These are phyloP conservation scores for Linum tenue DNA, from an alignment of 345 rosid genomes.

Conservation along the genomic window DNA sequence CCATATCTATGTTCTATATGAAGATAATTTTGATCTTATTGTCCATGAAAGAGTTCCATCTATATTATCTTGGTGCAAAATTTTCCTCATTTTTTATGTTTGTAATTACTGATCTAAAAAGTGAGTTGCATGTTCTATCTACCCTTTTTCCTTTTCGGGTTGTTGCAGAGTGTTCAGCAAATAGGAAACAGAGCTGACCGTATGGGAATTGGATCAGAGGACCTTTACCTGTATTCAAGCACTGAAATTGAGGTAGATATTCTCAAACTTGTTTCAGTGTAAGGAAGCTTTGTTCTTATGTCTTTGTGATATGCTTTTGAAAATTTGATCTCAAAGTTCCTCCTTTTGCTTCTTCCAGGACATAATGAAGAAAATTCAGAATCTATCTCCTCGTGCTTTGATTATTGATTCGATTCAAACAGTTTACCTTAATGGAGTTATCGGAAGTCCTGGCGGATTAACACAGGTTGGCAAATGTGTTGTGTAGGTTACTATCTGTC, in stretches of 20 bases:
- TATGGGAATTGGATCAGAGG: constrained; percentile 47
- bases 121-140: not conserved
- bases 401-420: constrained; percentile 90
- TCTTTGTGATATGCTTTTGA: not conserved
- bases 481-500: not conserved
- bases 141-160: not conserved
- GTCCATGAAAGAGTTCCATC: not conserved
- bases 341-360: constrained; percentile 40
- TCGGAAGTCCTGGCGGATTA: constrained; percentile 87
- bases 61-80: not conserved
- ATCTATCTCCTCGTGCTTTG: constrained; percentile 59
- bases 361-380: constrained; percentile 52
- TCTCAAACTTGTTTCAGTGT: not conserved
- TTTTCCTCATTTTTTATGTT: not conserved
- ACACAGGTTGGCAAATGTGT: constrained; percentile 45
- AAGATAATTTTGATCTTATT: not conserved
- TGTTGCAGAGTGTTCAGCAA: constrained; percentile 79
- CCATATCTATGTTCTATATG: not conserved
- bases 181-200: constrained; percentile 85
- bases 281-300: not conserved
- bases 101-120: not conserved
- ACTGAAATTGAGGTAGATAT: constrained; percentile 73
- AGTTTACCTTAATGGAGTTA: constrained; percentile 59
- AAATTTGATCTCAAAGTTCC: not conserved
- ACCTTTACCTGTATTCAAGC: constrained; percentile 70